phyloP scores from a whole-genome alignment of 2,329 filamentous ascomycete species.

The Arthrobotrys iridis region DNA sequence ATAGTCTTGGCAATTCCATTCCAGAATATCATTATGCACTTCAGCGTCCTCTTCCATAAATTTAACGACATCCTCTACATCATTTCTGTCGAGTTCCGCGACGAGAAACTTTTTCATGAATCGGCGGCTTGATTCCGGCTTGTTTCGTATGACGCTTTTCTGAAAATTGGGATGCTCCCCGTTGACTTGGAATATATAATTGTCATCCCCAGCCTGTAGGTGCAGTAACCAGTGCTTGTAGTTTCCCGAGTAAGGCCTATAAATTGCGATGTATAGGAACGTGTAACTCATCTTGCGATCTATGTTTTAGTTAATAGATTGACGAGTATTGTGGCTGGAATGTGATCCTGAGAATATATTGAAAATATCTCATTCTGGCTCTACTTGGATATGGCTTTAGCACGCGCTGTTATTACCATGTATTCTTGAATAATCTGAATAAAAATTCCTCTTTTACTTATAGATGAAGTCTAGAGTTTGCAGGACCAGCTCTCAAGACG shows the following conservation, averaged over 20 bases:
- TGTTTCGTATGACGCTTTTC: slow-evolving; percentile 10
- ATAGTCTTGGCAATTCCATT: slow-evolving; percentile 50
- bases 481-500: no score
- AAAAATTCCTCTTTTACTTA: no score
- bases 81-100: slow-evolving; percentile 29
- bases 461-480: no score
- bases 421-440: no score
- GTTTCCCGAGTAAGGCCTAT: slow-evolving; percentile 23
- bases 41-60: slow-evolving; percentile 27
- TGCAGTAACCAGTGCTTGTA: slow-evolving; percentile 42
- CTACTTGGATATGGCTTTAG: no score
- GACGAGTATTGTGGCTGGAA: background rate
- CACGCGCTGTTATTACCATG: no score
- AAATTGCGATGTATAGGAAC: slow-evolving; percentile 35
- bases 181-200: slow-evolving; percentile 31
- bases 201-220: background rate
- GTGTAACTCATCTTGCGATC: slow-evolving; percentile 20
- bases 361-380: no score
- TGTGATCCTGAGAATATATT: no score
- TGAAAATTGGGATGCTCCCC: slow-evolving; percentile 24
- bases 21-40: slow-evolving; percentile 28
- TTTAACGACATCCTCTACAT: slow-evolving; percentile 36
- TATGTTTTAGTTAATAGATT: background rate
- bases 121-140: slow-evolving; percentile 13
- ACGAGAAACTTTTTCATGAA: slow-evolving; percentile 32